Evolutionary conservation across 2,329 filamentous ascomycete species (phyloP).

Genomic region (Metarhizium robertsii): DNA sequence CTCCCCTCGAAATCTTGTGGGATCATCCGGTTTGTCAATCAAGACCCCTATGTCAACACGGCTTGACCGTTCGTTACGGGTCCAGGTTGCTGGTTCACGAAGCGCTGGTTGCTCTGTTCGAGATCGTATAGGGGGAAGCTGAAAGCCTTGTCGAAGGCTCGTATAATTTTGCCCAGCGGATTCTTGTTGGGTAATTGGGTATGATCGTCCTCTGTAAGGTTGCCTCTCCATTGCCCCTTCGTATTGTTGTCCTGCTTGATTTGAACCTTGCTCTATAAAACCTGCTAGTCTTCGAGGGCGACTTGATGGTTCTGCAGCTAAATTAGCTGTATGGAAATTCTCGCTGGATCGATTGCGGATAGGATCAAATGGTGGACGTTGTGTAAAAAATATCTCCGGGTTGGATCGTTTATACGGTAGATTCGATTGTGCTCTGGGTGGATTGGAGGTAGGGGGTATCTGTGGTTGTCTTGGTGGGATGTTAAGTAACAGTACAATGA

Average conservation of each 20-base stretch:
- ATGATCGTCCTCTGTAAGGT: not conserved
- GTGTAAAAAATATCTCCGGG: conserved; percentile 26
- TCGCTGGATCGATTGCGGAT: conserved; percentile 31
- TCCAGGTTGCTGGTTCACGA: conserved; percentile 19
- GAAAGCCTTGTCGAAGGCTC: conserved; percentile 23
- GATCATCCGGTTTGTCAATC: conserved; percentile 46
- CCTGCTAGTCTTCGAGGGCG: not conserved
- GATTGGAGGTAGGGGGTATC: conserved; percentile 35
- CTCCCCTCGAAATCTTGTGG: conserved; percentile 13
- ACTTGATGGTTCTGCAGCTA: not conserved
- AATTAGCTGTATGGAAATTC: not conserved
- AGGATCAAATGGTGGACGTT: conserved; percentile 39
- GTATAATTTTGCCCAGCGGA: not conserved
- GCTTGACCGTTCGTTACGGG: conserved; percentile 39
- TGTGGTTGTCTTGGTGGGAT: conserved; percentile 29
- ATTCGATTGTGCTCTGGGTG: conserved; percentile 31
- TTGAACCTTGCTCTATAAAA: not conserved
- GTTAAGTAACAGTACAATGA: conserved; percentile 43
- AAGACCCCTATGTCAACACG: conserved; percentile 53
- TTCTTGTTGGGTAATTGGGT: not conserved
- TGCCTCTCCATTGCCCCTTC: not conserved
- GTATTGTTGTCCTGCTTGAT: not conserved
- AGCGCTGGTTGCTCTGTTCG: conserved; percentile 20
- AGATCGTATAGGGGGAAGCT: conserved; percentile 39
- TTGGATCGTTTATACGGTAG: conserved; percentile 27